Evolutionary conservation across 768 basidiomycete genomes (phyloP).

Genomic region (Clavulina sp.): DNA sequence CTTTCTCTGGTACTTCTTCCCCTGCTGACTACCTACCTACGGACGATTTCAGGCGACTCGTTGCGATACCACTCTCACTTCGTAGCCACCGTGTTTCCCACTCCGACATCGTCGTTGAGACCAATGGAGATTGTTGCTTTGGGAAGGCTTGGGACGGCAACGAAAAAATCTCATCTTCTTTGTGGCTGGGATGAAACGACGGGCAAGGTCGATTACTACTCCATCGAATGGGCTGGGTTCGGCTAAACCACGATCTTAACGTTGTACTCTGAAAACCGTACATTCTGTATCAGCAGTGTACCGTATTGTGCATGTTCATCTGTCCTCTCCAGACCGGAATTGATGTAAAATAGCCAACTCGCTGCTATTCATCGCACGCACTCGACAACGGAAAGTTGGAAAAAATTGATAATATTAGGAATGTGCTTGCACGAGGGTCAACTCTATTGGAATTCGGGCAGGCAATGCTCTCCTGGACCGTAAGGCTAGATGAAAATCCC

Average conservation of each 20-base stretch:
- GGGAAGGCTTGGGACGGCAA: conserved; percentile 87
- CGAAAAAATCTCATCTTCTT: conserved; percentile 87
- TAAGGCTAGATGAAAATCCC: conserved; percentile 44
- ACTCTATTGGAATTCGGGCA: conserved; percentile 62
- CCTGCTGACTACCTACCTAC: background rate
- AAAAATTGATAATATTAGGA: no score
- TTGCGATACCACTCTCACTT: conserved; percentile 96
- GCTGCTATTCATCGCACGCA: no score
- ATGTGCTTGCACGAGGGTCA: no score
- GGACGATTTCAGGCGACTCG: conserved; percentile 51
- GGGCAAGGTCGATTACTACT: conserved; percentile 50
- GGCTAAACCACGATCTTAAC: no score
- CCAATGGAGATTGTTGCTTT: conserved; percentile 95
- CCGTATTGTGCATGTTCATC: no score
- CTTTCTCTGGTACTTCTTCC: background rate
- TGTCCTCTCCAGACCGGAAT: no score
- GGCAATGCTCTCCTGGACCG: conserved; percentile 82
- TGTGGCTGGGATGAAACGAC: conserved; percentile 72
- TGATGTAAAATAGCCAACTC: no score
- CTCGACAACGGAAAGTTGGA: no score
- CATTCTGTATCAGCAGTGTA: no score
- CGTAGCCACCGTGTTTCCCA: conserved; percentile 61
- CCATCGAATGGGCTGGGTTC: conserved; percentile 84
- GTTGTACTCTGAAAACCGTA: no score
- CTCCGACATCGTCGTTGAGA: conserved; percentile 37